Base-by-base conservation (phyloP, 371 early-diverging fungal species). In the Lichtheimia hyalospora region DNA sequence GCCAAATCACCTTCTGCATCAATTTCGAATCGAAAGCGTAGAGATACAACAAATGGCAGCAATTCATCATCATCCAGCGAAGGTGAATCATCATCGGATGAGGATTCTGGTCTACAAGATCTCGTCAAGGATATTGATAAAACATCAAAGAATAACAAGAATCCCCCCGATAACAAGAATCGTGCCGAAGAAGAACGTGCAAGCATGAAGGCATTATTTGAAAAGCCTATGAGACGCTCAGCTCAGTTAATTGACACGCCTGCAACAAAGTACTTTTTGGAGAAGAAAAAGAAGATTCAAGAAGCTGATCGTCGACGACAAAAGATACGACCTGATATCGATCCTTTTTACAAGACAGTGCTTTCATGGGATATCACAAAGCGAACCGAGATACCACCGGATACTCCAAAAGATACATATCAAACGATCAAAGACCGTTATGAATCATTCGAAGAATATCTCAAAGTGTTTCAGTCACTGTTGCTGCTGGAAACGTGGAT, bases 401-500 rank as follows among this genome's bases (percentile, higher is more conserved):
- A 71, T 27, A 49, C 64, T 0, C 49, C 49, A 2, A 52, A 20
- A 13, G 55, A 48, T 28, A 66, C 60, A 28, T 75, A 76, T 20
- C 72, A 58, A 5, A 15, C 44, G 3, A 82, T 96, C 2, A 87
- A 89, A 0, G 70, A 85, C 8, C 61, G 41, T 1, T 96, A 92
- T 57, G 58, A 69, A 0, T 69, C 75, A 18, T 80, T 79, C 24
- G 63, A 77, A 8, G 83, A 87, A 44, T 97, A 97, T 64, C 64
- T 70, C 4, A 52, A 60, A 8, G 67, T 75, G 1, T 92, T 96
- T 64, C 94, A 95, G 68, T 96, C 96, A 0, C 64, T 97, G 44
- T 54, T 95, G 44, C 59, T 95, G 15, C 66, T 93, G 7, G 98
- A 97, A 69, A 83, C 88, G 49, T 95, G 95, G 95, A 79, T 85